Evolutionary conservation across 148 eudicot genomes (phyloP), one percentile per base, ranked within the genome.

Genomic region (Oxyria digyna): DNA sequence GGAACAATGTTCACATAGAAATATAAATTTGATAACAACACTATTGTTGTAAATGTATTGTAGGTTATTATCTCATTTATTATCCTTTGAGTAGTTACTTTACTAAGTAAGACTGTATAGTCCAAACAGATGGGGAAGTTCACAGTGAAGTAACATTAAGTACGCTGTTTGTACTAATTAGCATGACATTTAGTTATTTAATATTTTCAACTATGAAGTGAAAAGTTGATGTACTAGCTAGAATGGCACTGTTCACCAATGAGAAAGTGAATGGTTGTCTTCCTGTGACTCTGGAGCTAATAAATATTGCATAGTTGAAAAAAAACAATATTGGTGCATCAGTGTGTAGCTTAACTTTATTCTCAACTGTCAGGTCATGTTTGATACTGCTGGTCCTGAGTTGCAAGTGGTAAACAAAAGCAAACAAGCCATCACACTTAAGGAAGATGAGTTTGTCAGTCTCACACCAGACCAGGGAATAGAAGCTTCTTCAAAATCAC

Each of bases 311-410:
- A 5, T 59, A 2, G 2, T 59, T 31, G 37, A 27, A 59, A 59
- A 27, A 13, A 29, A 29, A 27, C 18, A 27, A 59, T 29, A 20
- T 59, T 29, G 11, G 27, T 68, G 45, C 54, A 26, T 24, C 31
- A 52, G 13, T 52, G 62, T 10, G 29, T 52, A 9, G 62, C 62
- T 52, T 15, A 52, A 52, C 8, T 52, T 10, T 52, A 31, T 11
- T 52, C 38, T 59, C 38, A 59, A 59, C 65, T 59, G n/a, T 79
- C 82, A 90, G 97, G 89, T 90, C 67, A 90, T 90, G 96, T 83
- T 90, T 14, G 97, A 90, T 69, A 90, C 94, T 26, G 83, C 82
- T 67, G 97, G 97, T 68, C 87, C 97, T 12, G 97, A 90, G 76
- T 72, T 90, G 75, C 94, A 85, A 80, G 87, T 90, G 49, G 83